These are phyloP conservation scores for Colletotrichum sp. DNA, from an alignment of 2,329 filamentous ascomycete genomes.

Conservation along the genomic window DNA sequence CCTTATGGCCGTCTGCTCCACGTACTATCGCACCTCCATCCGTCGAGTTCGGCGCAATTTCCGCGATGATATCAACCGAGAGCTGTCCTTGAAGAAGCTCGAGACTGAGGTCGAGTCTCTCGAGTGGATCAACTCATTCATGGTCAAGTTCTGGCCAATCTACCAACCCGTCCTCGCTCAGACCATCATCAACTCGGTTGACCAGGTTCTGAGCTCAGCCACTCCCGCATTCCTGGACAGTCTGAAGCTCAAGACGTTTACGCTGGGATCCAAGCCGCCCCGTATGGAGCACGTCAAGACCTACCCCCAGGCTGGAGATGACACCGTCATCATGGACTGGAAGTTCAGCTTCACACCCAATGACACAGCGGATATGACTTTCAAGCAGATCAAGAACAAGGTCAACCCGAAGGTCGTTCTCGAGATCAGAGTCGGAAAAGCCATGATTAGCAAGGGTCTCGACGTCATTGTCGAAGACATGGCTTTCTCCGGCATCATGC, in stretches of 20 bases:
- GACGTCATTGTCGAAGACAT: slow-evolving; percentile 99
- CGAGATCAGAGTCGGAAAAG: slow-evolving; percentile 93
- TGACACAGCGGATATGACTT: slow-evolving; percentile 89
- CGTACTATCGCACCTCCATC: slow-evolving; percentile 95
- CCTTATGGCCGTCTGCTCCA: slow-evolving; percentile 89
- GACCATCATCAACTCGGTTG: slow-evolving; percentile 91
- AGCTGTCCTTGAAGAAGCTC: slow-evolving; percentile 84
- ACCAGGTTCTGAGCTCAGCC: slow-evolving; percentile 91
- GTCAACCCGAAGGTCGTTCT: slow-evolving; percentile 96
- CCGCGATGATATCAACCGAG: slow-evolving; percentile 89
- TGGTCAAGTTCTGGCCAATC: slow-evolving; percentile 99
- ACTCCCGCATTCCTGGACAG: slow-evolving; percentile 94
- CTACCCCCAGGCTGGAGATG: slow-evolving; percentile 93
- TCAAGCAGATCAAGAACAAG: slow-evolving; percentile 90
- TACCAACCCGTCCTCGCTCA: slow-evolving; percentile 93
- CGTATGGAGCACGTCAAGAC: slow-evolving; percentile 98
- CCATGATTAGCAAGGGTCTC: slow-evolving; percentile 94
- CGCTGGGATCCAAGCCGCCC: slow-evolving; percentile 92
- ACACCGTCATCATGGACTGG: slow-evolving; percentile 99
- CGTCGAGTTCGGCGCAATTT: slow-evolving; percentile 94
- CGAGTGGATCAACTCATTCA: slow-evolving; percentile 99
- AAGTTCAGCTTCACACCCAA: slow-evolving; percentile 99
- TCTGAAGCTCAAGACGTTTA: slow-evolving; percentile 90
- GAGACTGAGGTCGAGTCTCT: slow-evolving; percentile 92
- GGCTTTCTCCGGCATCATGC: slow-evolving; percentile 94